Conservation (phyloP, 2,329 filamentous ascomycete genomes). For the Penicillium sp. region DNA sequence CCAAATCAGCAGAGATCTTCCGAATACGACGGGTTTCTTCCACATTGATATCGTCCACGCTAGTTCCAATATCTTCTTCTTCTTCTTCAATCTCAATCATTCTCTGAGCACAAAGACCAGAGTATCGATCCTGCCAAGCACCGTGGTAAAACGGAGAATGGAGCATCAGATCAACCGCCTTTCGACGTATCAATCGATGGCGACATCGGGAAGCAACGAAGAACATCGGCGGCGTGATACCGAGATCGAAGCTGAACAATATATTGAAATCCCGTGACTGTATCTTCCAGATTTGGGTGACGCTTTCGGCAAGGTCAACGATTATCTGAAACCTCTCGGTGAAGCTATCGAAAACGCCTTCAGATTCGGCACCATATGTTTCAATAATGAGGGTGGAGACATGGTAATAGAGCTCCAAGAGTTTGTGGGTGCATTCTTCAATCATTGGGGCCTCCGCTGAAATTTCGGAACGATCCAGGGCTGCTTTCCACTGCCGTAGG, state of each 20-base stretch:
- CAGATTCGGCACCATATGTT: neutral
- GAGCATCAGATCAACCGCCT: conserved; percentile 1
- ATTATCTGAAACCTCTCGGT: neutral
- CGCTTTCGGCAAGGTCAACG: neutral
- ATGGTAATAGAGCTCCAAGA: conserved; percentile 5
- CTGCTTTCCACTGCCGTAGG: conserved; percentile 3
- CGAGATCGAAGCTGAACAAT: conserved; percentile 8
- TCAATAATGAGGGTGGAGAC: neutral
- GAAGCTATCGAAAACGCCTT: neutral
- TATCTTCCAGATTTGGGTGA: neutral
- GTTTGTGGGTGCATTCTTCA: neutral
- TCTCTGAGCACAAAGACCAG: conserved; percentile 7
- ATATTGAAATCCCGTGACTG: neutral
- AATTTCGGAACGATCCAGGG: conserved; percentile 1
- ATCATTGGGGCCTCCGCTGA: neutral
- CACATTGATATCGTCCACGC: conserved; percentile 5
- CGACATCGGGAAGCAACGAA: conserved; percentile 8
- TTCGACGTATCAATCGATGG: neutral
- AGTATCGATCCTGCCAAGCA: conserved; percentile 8
- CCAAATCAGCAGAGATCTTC: conserved; percentile 7
- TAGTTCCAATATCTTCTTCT: neutral
- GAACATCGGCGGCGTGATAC: conserved; percentile 6
- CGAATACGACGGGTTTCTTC: neutral
- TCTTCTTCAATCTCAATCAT: conserved; percentile 9
- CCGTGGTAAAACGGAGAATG: conserved; percentile 3